Conservation (phyloP, 352 stramenopile genomes). For the Phytophthora rubi region DNA sequence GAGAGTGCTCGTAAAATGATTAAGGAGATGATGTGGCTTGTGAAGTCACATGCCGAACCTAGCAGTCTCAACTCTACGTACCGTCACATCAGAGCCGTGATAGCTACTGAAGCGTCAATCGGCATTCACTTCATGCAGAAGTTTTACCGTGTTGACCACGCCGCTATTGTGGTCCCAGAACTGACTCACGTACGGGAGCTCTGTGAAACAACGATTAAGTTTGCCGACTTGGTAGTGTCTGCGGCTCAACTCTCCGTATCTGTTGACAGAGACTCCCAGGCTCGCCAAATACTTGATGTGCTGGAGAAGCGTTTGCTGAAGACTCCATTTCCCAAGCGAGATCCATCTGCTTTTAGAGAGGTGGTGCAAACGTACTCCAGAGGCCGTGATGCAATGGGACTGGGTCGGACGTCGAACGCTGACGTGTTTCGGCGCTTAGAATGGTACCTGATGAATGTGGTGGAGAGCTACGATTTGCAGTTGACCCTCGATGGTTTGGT, state of each 20-base stretch:
- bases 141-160: slow-evolving; percentile 21
- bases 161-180: not conserved
- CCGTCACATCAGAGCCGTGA: not conserved
- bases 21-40: not conserved
- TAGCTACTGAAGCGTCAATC: not conserved
- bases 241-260: slow-evolving; percentile 10
- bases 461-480: slow-evolving; percentile 3
- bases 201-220: slow-evolving; percentile 8
- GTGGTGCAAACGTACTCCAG: slow-evolving; percentile 12
- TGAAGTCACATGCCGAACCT: slow-evolving; percentile 3
- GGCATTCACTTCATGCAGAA: slow-evolving; percentile 33
- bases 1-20: not conserved
- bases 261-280: slow-evolving; percentile 15
- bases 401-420: slow-evolving; percentile 4
- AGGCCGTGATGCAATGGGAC: slow-evolving; percentile 9
- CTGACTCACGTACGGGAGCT: slow-evolving; percentile 12
- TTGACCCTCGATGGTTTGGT: slow-evolving; percentile 8
- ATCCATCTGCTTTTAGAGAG: slow-evolving; percentile 6
- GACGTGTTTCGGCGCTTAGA: slow-evolving; percentile 17
- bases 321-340: slow-evolving; percentile 8
- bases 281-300: slow-evolving; percentile 19
- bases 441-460: slow-evolving; percentile 18
- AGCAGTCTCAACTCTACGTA: slow-evolving; percentile 11
- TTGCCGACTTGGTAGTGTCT: slow-evolving; percentile 11
- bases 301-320: slow-evolving; percentile 31